Conservation (phyloP, 805 yeast genomes). For the Martiniozyma abietophila region DNA sequence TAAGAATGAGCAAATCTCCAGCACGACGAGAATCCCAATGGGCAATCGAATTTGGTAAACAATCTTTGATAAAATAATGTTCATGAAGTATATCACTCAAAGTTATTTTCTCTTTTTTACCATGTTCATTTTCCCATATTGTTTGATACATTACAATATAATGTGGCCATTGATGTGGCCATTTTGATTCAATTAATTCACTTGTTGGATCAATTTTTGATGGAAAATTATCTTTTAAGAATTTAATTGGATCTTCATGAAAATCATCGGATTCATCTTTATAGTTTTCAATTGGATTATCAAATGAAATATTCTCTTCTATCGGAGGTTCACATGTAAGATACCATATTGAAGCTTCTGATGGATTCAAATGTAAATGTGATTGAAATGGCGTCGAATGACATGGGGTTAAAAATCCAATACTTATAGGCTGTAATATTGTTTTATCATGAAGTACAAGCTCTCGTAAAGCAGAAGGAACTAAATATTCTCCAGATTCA, state of each 20-base stretch:
- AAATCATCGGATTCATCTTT: slow-evolving; percentile 83
- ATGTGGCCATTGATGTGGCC: slow-evolving; percentile 54
- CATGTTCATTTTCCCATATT: slow-evolving; percentile 3
- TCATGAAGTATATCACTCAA: too few species aligned
- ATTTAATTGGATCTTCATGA: slow-evolving; percentile 56
- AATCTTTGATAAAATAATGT: slow-evolving; percentile 4
- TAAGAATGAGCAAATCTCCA: slow-evolving; percentile 8
- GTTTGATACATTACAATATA: slow-evolving; percentile 67
- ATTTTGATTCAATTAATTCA: slow-evolving; percentile 9
- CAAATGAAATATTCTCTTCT: slow-evolving; percentile 22
- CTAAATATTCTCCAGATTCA: slow-evolving; percentile 72
- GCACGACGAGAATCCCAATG: slow-evolving; percentile 13
- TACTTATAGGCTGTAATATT: slow-evolving; percentile 28
- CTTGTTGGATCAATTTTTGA: slow-evolving; percentile 8
- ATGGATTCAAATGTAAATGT: slow-evolving; percentile 51
- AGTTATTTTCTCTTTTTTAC: neutral
- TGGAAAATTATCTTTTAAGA: slow-evolving; percentile 48
- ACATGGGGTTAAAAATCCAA: slow-evolving; percentile 90
- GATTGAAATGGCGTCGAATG: slow-evolving; percentile 97
- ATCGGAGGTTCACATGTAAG: slow-evolving; percentile 90
- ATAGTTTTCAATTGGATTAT: slow-evolving; percentile 33
- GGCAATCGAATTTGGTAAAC: slow-evolving; percentile 8
- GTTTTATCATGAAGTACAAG: neutral
- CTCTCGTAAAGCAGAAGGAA: slow-evolving; percentile 2
- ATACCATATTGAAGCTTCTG: slow-evolving; percentile 51